Evolutionary conservation across 1,284 basidiomycete species (phyloP).

Genomic region (Ceratorhiza oryzae-sativae): DNA sequence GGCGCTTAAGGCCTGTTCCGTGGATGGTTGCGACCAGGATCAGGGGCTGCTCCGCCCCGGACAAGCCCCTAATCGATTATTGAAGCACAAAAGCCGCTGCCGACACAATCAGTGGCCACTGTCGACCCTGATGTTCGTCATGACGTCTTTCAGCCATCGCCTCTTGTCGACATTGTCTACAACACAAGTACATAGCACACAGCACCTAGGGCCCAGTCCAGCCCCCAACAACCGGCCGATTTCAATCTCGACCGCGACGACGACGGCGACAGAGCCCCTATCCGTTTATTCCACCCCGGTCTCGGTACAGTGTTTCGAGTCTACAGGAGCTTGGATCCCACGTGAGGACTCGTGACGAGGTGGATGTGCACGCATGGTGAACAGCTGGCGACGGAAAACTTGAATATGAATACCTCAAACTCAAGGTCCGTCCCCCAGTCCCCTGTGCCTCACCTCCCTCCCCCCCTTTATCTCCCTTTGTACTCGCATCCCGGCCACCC

Average conservation of each 20-base stretch:
- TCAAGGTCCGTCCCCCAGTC: not conserved
- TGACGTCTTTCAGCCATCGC: constrained; percentile 1
- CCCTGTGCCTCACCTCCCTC: not conserved
- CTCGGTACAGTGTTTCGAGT: not conserved
- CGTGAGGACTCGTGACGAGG: too few relatives aligned
- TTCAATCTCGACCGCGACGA: not conserved
- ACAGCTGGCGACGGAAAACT: not conserved
- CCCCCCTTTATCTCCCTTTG: not conserved
- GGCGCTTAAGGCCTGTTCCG: constrained; percentile 20
- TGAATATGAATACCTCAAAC: not conserved
- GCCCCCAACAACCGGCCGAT: not conserved
- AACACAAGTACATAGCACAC: too few relatives aligned
- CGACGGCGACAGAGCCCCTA: not conserved
- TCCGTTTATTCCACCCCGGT: not conserved
- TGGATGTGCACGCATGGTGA: too few relatives aligned
- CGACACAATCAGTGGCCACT: too few relatives aligned
- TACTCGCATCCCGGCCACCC: not conserved
- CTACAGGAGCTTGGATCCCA: not conserved
- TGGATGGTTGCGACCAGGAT: not conserved
- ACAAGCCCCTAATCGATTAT: not conserved
- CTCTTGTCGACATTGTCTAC: not conserved
- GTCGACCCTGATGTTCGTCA: not conserved
- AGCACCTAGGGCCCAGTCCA: not conserved
- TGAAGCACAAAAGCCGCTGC: not conserved
- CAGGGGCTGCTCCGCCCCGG: not conserved